Conservation (phyloP, 805 yeast species). For the Helenozyma rhizophorensis region DNA sequence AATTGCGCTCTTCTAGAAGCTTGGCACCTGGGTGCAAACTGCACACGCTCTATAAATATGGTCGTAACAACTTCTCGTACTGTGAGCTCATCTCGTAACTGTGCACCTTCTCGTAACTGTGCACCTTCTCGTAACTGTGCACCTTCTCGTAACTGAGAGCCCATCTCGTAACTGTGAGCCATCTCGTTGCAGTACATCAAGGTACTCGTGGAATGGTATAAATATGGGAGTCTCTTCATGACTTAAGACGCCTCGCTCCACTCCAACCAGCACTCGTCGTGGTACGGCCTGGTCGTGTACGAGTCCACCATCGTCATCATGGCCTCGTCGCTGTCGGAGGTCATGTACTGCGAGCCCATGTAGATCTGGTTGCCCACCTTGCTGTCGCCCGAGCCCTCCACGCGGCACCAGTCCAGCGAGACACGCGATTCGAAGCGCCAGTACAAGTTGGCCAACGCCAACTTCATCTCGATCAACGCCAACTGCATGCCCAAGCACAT, state of each 20-base stretch:
- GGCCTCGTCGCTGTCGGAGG: conserved; percentile 33
- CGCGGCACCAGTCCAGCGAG: conserved; percentile 42
- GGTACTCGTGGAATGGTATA: too few relatives aligned
- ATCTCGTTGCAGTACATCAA: too few relatives aligned
- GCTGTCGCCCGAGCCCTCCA: conserved; percentile 13
- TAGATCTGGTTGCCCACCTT: conserved; percentile 14
- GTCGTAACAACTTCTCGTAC: too few relatives aligned
- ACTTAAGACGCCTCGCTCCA: conserved; percentile 22
- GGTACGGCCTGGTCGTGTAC: conserved; percentile 49
- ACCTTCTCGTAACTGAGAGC: too few relatives aligned
- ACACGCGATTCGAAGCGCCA: conserved; percentile 42
- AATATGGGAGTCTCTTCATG: too few relatives aligned
- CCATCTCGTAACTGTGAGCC: too few relatives aligned
- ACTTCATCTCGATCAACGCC: conserved; percentile 62
- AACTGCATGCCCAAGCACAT: conserved; percentile 74
- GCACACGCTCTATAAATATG: too few relatives aligned
- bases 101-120: too few relatives aligned
- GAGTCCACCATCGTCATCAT: conserved; percentile 55
- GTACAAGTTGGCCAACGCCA: conserved; percentile 50
- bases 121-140: too few relatives aligned
- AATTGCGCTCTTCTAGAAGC: too few relatives aligned
- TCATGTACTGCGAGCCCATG: conserved; percentile 5
- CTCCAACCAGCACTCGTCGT: conserved; percentile 50
- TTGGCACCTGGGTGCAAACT: too few relatives aligned
- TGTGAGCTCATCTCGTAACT: too few relatives aligned